Conservation (phyloP, 2,329 filamentous ascomycete genomes). For the Paramyrothecium sp. region DNA sequence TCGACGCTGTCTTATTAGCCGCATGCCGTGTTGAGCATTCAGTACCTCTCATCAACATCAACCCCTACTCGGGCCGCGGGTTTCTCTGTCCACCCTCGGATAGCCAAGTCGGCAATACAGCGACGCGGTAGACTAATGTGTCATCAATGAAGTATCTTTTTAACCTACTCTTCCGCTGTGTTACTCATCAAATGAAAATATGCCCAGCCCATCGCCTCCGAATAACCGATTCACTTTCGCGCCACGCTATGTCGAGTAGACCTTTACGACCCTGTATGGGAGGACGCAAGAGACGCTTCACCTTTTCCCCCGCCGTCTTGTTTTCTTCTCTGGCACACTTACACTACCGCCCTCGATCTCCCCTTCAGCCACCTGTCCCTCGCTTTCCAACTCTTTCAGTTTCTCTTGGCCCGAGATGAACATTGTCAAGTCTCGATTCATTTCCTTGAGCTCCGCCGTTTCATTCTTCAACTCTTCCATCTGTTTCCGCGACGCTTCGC, state of each 20-base stretch:
- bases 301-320: constrained; percentile 50
- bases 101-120: too few relatives aligned
- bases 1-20: not conserved
- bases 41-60: not conserved
- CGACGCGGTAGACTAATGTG: too few relatives aligned
- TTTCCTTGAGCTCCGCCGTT: constrained; percentile 74
- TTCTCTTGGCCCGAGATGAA: constrained; percentile 85
- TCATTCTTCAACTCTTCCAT: constrained; percentile 57
- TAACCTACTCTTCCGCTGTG: too few relatives aligned
- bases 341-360: constrained; percentile 73
- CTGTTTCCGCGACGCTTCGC: constrained; percentile 56
- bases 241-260: not conserved
- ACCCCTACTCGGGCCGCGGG: too few relatives aligned
- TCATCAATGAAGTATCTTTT: too few relatives aligned
- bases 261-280: not conserved
- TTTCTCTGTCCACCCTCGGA: too few relatives aligned
- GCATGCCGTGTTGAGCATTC: not conserved
- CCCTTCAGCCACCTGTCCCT: constrained; percentile 59
- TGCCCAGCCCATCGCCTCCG: too few relatives aligned
- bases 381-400: constrained; percentile 66
- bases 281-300: constrained; percentile 18
- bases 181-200: too few relatives aligned
- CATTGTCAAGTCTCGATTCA: constrained; percentile 84
- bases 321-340: constrained; percentile 61
- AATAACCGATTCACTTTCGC: too few relatives aligned